These are phyloP conservation scores for Fusarium illudens DNA, from an alignment of 2,329 filamentous ascomycete genomes.

Conservation along the genomic window DNA sequence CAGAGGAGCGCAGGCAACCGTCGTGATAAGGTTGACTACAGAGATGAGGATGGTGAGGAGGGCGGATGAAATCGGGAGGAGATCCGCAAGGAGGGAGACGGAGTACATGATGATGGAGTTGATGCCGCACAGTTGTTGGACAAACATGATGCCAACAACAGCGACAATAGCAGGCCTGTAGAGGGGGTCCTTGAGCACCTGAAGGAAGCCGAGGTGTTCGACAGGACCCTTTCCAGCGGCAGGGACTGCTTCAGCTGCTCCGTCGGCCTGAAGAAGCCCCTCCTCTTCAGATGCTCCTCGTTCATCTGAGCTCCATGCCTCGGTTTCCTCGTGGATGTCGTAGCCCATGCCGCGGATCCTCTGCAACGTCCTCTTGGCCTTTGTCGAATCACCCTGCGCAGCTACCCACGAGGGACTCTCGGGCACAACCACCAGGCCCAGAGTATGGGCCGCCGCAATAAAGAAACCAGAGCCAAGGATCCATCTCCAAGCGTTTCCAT, in stretches of 20 bases:
- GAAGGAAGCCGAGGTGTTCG: slow-evolving; percentile 65
- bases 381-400: slow-evolving; percentile 66
- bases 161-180: slow-evolving; percentile 81
- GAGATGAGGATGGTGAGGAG: slow-evolving; percentile 89
- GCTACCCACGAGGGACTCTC: slow-evolving; percentile 92
- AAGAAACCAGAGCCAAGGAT: slow-evolving; percentile 78
- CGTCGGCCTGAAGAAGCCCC: slow-evolving; percentile 63
- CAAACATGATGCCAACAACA: slow-evolving; percentile 89
- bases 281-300: slow-evolving; percentile 70
- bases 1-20: slow-evolving; percentile 81
- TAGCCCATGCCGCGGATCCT: slow-evolving; percentile 75
- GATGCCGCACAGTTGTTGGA: slow-evolving; percentile 92
- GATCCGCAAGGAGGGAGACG: slow-evolving; percentile 82
- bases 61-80: slow-evolving; percentile 83
- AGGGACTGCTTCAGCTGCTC: slow-evolving; percentile 39
- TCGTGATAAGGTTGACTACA: slow-evolving; percentile 84
- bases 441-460: slow-evolving; percentile 71
- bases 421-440: slow-evolving; percentile 78
- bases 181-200: slow-evolving; percentile 72
- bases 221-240: slow-evolving; percentile 22
- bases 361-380: slow-evolving; percentile 74
- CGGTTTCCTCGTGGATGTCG: slow-evolving; percentile 78
- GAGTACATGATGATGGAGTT: slow-evolving; percentile 99
- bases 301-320: slow-evolving; percentile 62
- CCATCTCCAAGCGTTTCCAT: slow-evolving; percentile 80